These are phyloP conservation scores for Grosmannia clavigera DNA, from an alignment of 2,329 filamentous ascomycete genomes.

Conservation along the genomic window DNA sequence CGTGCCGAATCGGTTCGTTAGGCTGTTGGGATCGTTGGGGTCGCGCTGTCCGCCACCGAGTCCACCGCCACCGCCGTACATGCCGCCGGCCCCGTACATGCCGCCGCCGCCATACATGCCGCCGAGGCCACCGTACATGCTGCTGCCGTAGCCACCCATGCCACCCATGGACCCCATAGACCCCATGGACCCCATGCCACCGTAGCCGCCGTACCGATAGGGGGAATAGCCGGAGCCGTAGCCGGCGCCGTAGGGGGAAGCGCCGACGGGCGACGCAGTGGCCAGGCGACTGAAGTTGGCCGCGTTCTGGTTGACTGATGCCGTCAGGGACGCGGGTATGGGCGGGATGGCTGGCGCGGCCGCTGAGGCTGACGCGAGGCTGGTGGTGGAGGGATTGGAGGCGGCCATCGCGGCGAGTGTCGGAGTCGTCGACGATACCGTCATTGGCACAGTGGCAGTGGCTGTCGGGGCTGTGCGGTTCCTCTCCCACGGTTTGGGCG, in stretches of 20 bases:
- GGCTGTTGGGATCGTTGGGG: constrained; percentile 80
- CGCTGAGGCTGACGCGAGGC: constrained; percentile 28
- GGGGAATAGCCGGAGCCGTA: constrained; percentile 36
- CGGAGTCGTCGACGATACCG: constrained; percentile 29
- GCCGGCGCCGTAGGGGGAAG: constrained; percentile 10
- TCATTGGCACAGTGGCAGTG: constrained; percentile 16
- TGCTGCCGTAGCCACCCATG: constrained; percentile 19
- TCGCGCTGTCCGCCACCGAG: constrained; percentile 34
- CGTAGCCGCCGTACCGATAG: constrained; percentile 32
- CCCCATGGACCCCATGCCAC: constrained; percentile 22
- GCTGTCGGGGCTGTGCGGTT: constrained; percentile 40
- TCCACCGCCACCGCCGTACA: constrained; percentile 47
- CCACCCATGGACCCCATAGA: constrained; percentile 32
- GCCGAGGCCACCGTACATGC: constrained; percentile 42
- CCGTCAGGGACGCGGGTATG: constrained; percentile 63
- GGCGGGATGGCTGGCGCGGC: constrained; percentile 62
- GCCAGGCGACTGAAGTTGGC: constrained; percentile 57
- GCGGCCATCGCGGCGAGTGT: constrained; percentile 21
- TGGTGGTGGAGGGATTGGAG: constrained; percentile 25
- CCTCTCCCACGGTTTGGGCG: constrained; percentile 95
- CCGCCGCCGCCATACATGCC: constrained; percentile 29
- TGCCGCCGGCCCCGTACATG: constrained; percentile 35
- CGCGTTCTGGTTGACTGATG: constrained; percentile 78
- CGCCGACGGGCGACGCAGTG: constrained; percentile 18
- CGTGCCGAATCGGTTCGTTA: constrained; percentile 91